A percentile compares a stretch with the other conserved stretches of the same genome.
phyloP scores from a whole-genome alignment of 352 stramenopile species.

The Globisporangium iwayamae region DNA sequence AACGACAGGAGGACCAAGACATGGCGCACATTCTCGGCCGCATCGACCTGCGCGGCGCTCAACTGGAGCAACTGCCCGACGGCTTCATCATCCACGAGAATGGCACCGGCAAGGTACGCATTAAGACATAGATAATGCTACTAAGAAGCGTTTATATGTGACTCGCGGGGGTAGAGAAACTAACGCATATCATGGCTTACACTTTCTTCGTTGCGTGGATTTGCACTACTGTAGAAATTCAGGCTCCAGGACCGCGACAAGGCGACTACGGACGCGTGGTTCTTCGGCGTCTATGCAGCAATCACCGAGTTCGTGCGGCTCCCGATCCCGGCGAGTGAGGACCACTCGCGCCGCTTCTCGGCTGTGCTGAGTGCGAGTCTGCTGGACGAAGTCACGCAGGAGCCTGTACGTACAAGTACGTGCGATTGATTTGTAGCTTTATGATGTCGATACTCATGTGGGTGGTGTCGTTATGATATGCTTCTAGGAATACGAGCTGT shows the following conservation, averaged over 20 bases:
- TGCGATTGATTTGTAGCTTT: not conserved
- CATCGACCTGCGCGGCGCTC: constrained; percentile 50
- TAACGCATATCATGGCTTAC: not conserved
- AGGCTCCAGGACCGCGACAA: constrained; percentile 79
- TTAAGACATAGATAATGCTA: not conserved
- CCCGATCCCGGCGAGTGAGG: constrained; percentile 34
- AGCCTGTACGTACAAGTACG: constrained; percentile 26
- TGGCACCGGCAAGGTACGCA: constrained; percentile 35
- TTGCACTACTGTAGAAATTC: constrained; percentile 35
- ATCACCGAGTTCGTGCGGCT: constrained; percentile 63
- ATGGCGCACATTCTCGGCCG: constrained; percentile 61
- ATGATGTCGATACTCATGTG: constrained; percentile 8
- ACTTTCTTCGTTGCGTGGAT: not conserved
- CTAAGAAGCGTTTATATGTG: not conserved
- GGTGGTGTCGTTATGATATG: constrained; percentile 7
- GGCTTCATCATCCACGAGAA: constrained; percentile 73
- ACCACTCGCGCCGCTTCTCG: constrained; percentile 46
- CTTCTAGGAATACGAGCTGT: constrained; percentile 66
- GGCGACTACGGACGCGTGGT: constrained; percentile 74
- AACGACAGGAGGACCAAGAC: constrained; percentile 55
- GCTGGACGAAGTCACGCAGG: constrained; percentile 56
- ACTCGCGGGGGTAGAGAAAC: not conserved
- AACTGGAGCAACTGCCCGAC: constrained; percentile 69
- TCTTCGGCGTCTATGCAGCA: constrained; percentile 68
- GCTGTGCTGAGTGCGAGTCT: constrained; percentile 49